Base-by-base conservation (phyloP, 139 green algal species). In the Haematococcus sp. region DNA sequence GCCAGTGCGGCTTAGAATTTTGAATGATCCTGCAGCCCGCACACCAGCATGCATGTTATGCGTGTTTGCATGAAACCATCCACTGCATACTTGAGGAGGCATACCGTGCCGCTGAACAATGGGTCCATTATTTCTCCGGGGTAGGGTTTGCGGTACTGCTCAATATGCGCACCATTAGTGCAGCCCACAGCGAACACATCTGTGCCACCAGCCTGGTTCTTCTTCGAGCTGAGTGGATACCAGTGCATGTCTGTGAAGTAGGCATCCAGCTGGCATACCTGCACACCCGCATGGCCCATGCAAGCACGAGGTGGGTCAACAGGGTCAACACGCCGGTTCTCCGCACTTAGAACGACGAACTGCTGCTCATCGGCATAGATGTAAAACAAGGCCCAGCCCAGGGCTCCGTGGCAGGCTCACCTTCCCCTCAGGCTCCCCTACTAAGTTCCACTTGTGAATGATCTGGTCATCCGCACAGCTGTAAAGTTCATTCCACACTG, bases 221-320 rank as follows among this genome's bases (percentile, higher is more conserved):
- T 79, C 64, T 81, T 89, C 19, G 63, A 78, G 54, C 68, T 77
- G 19, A 77, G 51, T 2, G 88, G 86, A 43, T 75, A 89, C 84
- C 86, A 93, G 58, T 90, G 83, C 55, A 93, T 54, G 73, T 92
- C 88, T 4, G 85, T 88, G 74, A 82, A 85, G 76, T 78, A 88
- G 1, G 80, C 66, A 11, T 91, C 86, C 22, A 93, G 64, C 11
- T 65, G 34, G 71, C 84, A 90, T 1, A 93, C 80, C 88, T 91
- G 73, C 30, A 44, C 7, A 11, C 40, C 7, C 40, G 22, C 23
- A 77, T 46, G 32, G 4, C 13, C 11, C 28, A 30, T 17, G 30
- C 33, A 59, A 46, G 52, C 40, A 59, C 44, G 22, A 55, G n/a
- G n/a, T n/a, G 4, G 35, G 54, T 61, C 55, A 59, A 22, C 35